phyloP scores from a whole-genome alignment of 768 basidiomycete genomes.

The Lactifluus subvellereus region DNA sequence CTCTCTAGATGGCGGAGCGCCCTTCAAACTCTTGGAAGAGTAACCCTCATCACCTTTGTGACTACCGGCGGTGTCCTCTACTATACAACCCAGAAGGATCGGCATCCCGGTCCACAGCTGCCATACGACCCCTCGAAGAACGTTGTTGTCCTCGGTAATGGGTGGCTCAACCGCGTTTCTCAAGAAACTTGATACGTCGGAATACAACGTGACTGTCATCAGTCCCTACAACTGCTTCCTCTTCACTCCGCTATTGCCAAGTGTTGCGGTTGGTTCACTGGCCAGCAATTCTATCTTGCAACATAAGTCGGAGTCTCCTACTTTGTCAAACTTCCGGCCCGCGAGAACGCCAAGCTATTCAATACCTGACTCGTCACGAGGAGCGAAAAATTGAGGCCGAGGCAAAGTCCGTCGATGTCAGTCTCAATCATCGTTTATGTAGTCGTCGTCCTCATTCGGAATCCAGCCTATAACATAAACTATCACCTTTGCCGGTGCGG shows the following conservation, averaged over 20 bases:
- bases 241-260: constrained; percentile 94
- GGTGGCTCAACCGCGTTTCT: constrained; percentile 93
- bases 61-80: constrained; percentile 55
- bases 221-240: constrained; percentile 98
- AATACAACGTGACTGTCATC: constrained; percentile 97
- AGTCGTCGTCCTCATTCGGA: constrained; percentile 14
- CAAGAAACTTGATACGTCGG: constrained; percentile 81
- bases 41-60: constrained; percentile 64
- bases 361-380: constrained; percentile 92
- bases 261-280: constrained; percentile 92
- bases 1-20: constrained; percentile 37
- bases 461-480: constrained; percentile 76
- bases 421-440: constrained; percentile 20
- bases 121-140: constrained; percentile 86
- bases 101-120: constrained; percentile 77
- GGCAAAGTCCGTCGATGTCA: constrained; percentile 81
- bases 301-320: constrained; percentile 34
- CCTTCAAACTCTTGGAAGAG: constrained; percentile 59
- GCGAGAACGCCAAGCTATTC: constrained; percentile 50
- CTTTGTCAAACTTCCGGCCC: background rate
- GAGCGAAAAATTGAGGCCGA: constrained; percentile 87
- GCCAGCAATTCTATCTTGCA: constrained; percentile 80
- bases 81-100: constrained; percentile 74
- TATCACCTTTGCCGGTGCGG: constrained; percentile 76
- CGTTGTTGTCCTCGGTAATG: constrained; percentile 88